Base-by-base conservation (phyloP, 441 rosid genomes). In the Pelargonium myrrhifolium region DNA sequence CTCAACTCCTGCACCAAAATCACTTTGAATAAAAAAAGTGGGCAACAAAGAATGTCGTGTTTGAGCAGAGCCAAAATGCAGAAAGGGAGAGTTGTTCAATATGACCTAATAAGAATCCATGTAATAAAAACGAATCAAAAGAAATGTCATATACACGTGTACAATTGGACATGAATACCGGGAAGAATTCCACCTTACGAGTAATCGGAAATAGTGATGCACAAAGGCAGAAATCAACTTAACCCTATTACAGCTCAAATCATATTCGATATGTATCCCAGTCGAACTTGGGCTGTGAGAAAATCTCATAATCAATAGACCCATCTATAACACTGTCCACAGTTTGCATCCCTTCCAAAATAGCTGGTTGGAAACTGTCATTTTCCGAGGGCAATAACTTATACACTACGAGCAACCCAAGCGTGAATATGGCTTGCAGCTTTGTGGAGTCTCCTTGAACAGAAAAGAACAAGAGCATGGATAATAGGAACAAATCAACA, bases 351-450 rank as follows among this genome's bases (percentile, higher is more conserved):
- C 88, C 89, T 73, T 88, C 83, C 70, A 90, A 82, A 49, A 89
- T 81, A 37, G 86, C 85, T 12, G 92, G 86, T 3, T 81, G 92
- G 72, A 77, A 82, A 68, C 81, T 72, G 69, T 88, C 90, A 47
- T 72, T 78, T 76, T 86, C 87, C 9, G 92, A 85, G 73, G 97
- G 99, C 73, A 93, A 73, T 47, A 93, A 75, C 81, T 91, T 93
- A 84, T 89, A 88, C 81, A 87, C 77, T 53, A 93, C 89, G 68
- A 91, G 74, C 73, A 91, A 70, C 14, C 95, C 97, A 20, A 93
- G 96, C 0, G 95, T 89, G 78, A 93, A 87, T 75, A 90, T 89
- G 65, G 98, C 98, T 80, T 93, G 98, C 78, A 93, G 87, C 89
- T 91, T 93, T 1, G 84, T 86, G 22, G 96, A 86, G 76, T 93